Evolutionary conservation across 1,284 basidiomycete species (phyloP), one percentile per base, ranked within the genome.

Genomic region (Ceratobasidium sp.): DNA sequence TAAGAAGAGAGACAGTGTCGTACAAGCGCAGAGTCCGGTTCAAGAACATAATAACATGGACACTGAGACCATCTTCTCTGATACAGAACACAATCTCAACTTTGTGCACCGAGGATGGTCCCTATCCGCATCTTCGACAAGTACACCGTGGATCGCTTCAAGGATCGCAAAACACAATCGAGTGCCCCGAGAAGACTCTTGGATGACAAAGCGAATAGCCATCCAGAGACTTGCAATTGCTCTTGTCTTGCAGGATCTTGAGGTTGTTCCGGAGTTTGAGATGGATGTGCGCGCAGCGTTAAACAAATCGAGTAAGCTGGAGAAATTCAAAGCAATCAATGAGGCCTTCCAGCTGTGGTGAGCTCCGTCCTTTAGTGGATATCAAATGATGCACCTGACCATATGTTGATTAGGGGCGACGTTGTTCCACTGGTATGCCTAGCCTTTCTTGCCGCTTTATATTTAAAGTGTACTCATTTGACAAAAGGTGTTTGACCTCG

Each of bases 21-120:
- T n/a, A n/a, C 27, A 45, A 45, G 17, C 11, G 11, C 9, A 5
- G 5, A 45, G 2, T 69, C 36, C 17, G 44, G 54, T 24, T 29
- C n/a, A 67, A 9, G 69, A 72, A 15, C 19, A n/a, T 11, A 47
- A 31, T 2, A 22, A 71, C 22, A 27, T 44, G 2, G 17, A 29
- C 14, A 56, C 50, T 2, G 50, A 57, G 41, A 19, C 19, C n/a
- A 36, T 67, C 45, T 14, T 27, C 0, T 57, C 66, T 14, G 6
- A 47, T 9, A 59, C 33, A 1, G 53, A 57, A 14, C 36, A 44
- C 11, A 41, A 59, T 11, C 9, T 54, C 1, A 71, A 57, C 45
- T 71, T 57, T 22, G 24, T 44, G 7, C 66, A 71, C 44, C 54
- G 47, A 15, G 66, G 66, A 14, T 71, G 66, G 66, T 59, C 66